phyloP scores from a whole-genome alignment of 768 basidiomycete species.

The Agrocybe praecox region DNA sequence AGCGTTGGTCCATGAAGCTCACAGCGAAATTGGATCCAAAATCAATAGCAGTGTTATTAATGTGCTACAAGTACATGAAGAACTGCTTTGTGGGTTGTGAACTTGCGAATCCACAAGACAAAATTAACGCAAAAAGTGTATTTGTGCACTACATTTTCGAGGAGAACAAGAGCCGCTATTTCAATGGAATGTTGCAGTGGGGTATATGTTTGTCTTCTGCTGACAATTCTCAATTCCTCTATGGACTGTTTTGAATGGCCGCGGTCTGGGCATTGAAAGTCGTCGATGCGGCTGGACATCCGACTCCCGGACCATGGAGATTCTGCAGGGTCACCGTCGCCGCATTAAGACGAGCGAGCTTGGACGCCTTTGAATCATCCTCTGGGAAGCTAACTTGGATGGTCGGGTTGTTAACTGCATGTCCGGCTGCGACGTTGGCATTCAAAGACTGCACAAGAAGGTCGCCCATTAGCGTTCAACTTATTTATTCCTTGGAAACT shows the following conservation, averaged over 20 bases:
- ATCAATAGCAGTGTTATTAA: not conserved
- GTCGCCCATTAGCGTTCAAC: not conserved
- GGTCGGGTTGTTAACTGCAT: constrained; percentile 61
- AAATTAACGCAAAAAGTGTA: not conserved
- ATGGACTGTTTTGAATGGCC: constrained; percentile 25
- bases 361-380: constrained; percentile 53
- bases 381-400: constrained; percentile 65
- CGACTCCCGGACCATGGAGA: constrained; percentile 64
- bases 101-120: not conserved
- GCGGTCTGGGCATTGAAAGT: constrained; percentile 47
- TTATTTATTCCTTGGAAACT: not conserved
- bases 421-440: constrained; percentile 61
- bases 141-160: not conserved
- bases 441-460: constrained; percentile 38
- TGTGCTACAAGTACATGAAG: not conserved
- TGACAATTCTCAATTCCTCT: not conserved
- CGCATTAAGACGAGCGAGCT: constrained; percentile 60
- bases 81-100: not conserved
- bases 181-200: not conserved
- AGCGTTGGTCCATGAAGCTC: too few relatives aligned
- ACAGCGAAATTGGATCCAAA: not conserved
- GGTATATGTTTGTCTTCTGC: not conserved
- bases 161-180: not conserved
- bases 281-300: constrained; percentile 68
- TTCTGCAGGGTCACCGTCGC: constrained; percentile 72